Base-by-base conservation (phyloP, 768 basidiomycete species). In the Pulveroboletus sp. region DNA sequence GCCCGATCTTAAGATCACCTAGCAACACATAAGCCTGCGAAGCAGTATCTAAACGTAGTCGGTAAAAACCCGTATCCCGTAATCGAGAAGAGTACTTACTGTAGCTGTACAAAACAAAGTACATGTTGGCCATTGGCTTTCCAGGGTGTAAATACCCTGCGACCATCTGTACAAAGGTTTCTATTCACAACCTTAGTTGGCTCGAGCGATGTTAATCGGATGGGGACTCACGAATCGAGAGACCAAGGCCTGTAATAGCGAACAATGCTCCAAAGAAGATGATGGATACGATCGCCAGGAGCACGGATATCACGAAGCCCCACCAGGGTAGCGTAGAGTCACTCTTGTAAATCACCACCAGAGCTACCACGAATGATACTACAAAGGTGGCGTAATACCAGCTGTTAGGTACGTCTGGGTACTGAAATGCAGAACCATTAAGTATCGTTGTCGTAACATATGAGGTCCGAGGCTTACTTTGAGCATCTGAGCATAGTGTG, bases 321-420 rank as follows among this genome's bases (percentile, higher is more conserved):
- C 78, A 81, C 81, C 81, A 81, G 6, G 81, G 80, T 31, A 83
- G 61, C 6, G 73, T 76, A 7, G 79, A 77, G 45, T 75, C 54
- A 17, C 73, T 75, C 34, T 75, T 73, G 60, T 82, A 82, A 50
- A 76, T 68, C 7, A 76, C 75, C 5, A 75, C 73, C 68, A 82
- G 72, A 0, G 78, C 79, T 63, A 80, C 77, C 2, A 71, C 67
- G 51, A 80, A 74, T 16, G 62, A 59, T 12, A 52, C n/a, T 2
- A 62, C 31, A 16, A 70, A 52, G 0, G n/a, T 35, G 12, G 11
- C 11, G 10, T 2, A 12, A 5, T 17, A 35, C 34, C 34, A 35
- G 17, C 34, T 35, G 11, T 35, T 35, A 16, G 34, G 34, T 7
- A 17, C n/a, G 17, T 35, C 34, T 9, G 34, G 34, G 17, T 35